Evolutionary conservation across 2,329 filamentous ascomycete genomes (phyloP).

Genomic region (Dendryphion nanum): DNA sequence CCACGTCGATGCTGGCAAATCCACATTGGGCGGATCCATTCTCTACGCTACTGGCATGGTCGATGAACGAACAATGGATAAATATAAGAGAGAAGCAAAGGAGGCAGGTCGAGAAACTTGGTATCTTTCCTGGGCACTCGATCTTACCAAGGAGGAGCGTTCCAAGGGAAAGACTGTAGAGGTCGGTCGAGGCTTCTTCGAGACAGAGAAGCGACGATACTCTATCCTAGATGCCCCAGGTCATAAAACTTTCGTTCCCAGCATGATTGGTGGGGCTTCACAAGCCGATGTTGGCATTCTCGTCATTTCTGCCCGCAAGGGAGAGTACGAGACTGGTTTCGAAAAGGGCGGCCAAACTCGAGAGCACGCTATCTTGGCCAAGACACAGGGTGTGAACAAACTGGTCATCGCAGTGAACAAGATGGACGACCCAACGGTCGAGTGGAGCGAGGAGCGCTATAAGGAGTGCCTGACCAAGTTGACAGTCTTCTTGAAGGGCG

Average conservation of each 20-base stretch:
- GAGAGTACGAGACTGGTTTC: slow-evolving; percentile 98
- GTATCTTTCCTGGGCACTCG: slow-evolving; percentile 98
- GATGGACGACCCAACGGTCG: slow-evolving; percentile 96
- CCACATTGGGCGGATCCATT: slow-evolving; percentile 89
- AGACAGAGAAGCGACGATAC: slow-evolving; percentile 94
- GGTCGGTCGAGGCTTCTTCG: slow-evolving; percentile 87
- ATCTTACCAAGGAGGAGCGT: slow-evolving; percentile 94
- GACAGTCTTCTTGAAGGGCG: slow-evolving; percentile 79
- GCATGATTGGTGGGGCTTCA: slow-evolving; percentile 89
- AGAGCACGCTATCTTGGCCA: slow-evolving; percentile 96
- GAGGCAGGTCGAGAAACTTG: slow-evolving; percentile 95
- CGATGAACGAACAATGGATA: slow-evolving; percentile 97
- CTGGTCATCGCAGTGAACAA: slow-evolving; percentile 88
- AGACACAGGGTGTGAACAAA: slow-evolving; percentile 98
- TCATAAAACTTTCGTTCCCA: slow-evolving; percentile 68
- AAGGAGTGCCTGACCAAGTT: slow-evolving; percentile 92
- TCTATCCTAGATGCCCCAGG: slow-evolving; percentile 88
- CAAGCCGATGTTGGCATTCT: slow-evolving; percentile 68
- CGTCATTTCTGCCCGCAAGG: slow-evolving; percentile 92
- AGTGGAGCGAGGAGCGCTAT: slow-evolving; percentile 92
- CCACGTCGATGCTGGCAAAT: slow-evolving; percentile 98
- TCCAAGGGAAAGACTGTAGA: slow-evolving; percentile 98
- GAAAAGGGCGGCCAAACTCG: slow-evolving; percentile 95
- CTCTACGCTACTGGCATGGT: slow-evolving; percentile 96
- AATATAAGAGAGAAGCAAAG: slow-evolving; percentile 88